phyloP scores from a whole-genome alignment of 306 rosid genomes.

The Lablab purpureus region DNA sequence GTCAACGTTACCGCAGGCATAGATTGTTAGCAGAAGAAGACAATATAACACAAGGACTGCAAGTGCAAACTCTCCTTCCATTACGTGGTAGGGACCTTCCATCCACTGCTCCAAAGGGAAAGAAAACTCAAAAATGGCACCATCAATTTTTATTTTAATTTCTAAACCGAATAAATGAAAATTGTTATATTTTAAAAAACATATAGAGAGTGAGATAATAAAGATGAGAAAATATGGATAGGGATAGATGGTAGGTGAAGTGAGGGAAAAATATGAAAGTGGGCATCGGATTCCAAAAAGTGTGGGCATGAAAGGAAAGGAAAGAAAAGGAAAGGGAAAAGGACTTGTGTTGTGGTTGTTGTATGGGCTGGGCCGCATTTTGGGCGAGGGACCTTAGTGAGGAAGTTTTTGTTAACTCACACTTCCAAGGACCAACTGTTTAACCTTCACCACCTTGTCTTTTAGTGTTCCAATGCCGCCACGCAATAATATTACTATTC shows the following conservation, averaged over 20 bases:
- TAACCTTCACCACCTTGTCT: conserved; percentile 34
- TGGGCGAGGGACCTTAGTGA: conserved; percentile 41
- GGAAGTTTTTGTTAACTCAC: background rate
- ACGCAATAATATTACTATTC: conserved; percentile 9
- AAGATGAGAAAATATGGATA: background rate
- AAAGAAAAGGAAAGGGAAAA: conserved; percentile 35
- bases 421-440: background rate
- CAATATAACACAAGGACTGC: background rate
- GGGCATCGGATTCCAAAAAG: conserved; percentile 63
- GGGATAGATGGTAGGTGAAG: conserved; percentile 18
- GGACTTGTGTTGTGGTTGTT: conserved; percentile 40
- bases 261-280: conserved; percentile 40
- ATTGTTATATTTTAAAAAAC: too few species aligned
- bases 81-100: conserved; percentile 48
- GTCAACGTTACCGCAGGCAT: too few species aligned
- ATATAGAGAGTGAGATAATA: too few species aligned
- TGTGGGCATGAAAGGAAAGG: conserved; percentile 40
- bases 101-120: background rate
- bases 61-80: background rate
- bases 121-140: background rate
- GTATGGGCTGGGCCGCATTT: conserved; percentile 51
- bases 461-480: conserved; percentile 33
- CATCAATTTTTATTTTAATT: background rate
- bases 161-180: too few species aligned
- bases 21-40: too few species aligned